phyloP scores from a whole-genome alignment of 306 rosid genomes.

The Pterocarpus macrocarpus region DNA sequence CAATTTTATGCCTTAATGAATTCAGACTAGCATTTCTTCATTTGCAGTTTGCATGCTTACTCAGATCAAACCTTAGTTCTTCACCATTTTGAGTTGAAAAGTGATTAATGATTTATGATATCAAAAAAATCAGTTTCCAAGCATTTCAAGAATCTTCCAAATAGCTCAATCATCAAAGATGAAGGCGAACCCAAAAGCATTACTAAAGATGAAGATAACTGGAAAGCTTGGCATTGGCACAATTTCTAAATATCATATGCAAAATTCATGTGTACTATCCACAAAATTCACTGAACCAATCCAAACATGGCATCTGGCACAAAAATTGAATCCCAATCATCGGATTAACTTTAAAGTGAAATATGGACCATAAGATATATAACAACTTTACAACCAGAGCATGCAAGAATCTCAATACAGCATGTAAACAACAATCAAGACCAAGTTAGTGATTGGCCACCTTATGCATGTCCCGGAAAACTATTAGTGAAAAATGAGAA shows the following conservation, averaged over 20 bases:
- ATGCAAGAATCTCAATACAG: not conserved
- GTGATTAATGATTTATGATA: not conserved
- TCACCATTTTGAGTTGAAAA: not conserved
- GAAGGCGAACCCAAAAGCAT: not conserved
- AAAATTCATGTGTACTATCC: not conserved
- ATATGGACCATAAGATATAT: not conserved
- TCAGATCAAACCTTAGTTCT: not conserved
- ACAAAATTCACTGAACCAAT: not conserved
- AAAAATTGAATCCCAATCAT: not conserved
- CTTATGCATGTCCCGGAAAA: too few relatives aligned
- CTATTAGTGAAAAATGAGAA: not conserved
- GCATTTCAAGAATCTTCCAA: conserved; percentile 16
- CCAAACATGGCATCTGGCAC: not conserved
- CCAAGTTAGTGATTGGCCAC: too few relatives aligned
- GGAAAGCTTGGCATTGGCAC: too few relatives aligned
- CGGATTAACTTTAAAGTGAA: not conserved
- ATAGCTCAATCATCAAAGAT: not conserved
- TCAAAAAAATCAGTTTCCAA: not conserved
- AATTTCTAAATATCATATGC: not conserved
- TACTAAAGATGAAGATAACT: not conserved
- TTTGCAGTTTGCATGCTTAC: conserved; percentile 9
- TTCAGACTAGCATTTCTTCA: too few relatives aligned
- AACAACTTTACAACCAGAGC: not conserved
- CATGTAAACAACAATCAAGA: not conserved
- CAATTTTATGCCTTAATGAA: too few relatives aligned